Base-by-base conservation (phyloP, 2,329 filamentous ascomycete species). In the Juglanconis sp. region DNA sequence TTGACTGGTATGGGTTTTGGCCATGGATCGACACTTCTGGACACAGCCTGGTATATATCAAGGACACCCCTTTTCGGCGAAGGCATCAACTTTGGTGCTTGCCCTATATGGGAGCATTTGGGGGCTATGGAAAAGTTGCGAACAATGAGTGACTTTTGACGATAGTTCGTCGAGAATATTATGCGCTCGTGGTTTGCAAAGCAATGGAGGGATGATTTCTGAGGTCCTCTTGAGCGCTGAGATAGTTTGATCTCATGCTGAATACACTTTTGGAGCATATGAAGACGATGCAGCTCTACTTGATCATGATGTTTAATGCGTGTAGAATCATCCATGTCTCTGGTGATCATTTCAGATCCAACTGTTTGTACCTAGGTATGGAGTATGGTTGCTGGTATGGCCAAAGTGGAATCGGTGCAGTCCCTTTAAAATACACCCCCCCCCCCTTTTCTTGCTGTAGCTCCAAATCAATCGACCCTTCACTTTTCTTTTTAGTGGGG, bases 1-100 rank as follows among this genome's bases (percentile, higher is more conserved):
- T 56, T 60, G 42, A 53, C 44, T 48, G 51, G 42, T 47, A 56
- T 38, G 51, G 30, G 9, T 15, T 53, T 53, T 32, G 49, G 48
- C 31, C 35, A 24, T 60, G 11, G 53, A 40, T 52, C 42, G 47
- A 60, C 31, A 56, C 34, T 55, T 60, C 53, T 54, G 55, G 35
- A 60, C 53, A 50, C 44, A 34, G 42, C 50, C 44, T 62, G 53
- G 49, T 47, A 62, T 57, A 54, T 47, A 56, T 24, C 44, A 10
- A 48, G 42, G 40, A 56, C 30, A 15, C 10, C 15, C 9, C n/a
- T 48, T 35, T 35, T 32, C 38, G 17, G 38, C 9, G 42, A n/a
- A 38, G 53, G 38, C 32, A 36, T 44, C 44, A 36, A 46, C 48
- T 38, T 6, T 53, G 40, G n/a, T 40, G 30, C n/a, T 24, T 15